Percentiles rank a stretch among this genome's conserved stretches.
Conservation (phyloP, 148 eudicot genomes). For the Nepenthes gracilis region DNA sequence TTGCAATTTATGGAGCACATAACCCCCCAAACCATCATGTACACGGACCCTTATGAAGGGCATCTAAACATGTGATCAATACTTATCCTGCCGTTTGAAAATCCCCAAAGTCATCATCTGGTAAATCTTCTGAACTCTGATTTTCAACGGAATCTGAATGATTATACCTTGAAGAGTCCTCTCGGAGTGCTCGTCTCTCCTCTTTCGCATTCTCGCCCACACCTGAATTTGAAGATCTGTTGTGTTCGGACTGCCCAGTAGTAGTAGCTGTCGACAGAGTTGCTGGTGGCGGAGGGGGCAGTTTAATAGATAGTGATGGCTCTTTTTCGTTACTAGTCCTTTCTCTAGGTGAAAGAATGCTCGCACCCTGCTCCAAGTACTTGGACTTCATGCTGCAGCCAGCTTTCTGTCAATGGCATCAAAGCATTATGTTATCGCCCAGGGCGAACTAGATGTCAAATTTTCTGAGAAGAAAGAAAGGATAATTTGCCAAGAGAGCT, state of each 20-base stretch:
- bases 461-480: too few species aligned
- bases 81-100: conserved; percentile 69
- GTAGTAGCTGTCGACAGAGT: conserved; percentile 41
- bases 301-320: conserved; percentile 46
- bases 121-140: conserved; percentile 32
- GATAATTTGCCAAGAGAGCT: conserved; percentile 1
- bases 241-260: conserved; percentile 27
- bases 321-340: conserved; percentile 33
- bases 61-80: conserved; percentile 5
- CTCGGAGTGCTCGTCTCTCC: conserved; percentile 8
- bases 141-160: conserved; percentile 17
- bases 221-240: conserved; percentile 21
- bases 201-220: conserved; percentile 16
- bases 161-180: conserved; percentile 20
- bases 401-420: conserved; percentile 37
- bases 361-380: conserved; percentile 59
- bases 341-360: conserved; percentile 38
- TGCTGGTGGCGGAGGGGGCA: conserved; percentile 79
- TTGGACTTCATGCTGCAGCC: conserved; percentile 40
- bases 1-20: too few species aligned
- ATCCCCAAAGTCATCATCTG: conserved; percentile 92
- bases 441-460: neutral
- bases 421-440: neutral
- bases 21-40: neutral
- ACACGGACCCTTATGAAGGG: neutral